phyloP scores from a whole-genome alignment of 306 rosid species.

The Vigna mungo region DNA sequence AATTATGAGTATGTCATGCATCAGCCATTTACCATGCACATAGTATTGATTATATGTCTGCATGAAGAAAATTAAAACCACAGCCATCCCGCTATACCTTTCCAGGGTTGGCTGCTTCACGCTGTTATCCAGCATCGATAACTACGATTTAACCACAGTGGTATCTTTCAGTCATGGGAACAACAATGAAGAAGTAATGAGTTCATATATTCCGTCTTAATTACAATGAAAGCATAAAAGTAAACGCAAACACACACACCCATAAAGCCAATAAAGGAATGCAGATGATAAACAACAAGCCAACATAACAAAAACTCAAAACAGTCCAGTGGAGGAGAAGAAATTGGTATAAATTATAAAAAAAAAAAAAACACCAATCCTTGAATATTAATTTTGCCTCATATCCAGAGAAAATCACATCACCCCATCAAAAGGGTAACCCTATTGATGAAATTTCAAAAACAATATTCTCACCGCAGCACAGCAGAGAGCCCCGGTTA shows the following conservation, averaged over 20 bases:
- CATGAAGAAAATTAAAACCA: neutral
- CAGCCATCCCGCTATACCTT: neutral
- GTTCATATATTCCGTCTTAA: slow-evolving; percentile 1
- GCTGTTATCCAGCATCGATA: neutral
- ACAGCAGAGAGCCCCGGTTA: neutral
- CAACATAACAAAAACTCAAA: slow-evolving; percentile 21
- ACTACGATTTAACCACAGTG: neutral
- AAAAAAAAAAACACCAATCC: neutral
- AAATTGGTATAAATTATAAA: neutral
- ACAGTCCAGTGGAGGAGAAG: neutral
- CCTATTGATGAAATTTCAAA: slow-evolving; percentile 14
- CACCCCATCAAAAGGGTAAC: slow-evolving; percentile 11
- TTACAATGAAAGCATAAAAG: neutral
- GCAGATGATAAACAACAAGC: slow-evolving; percentile 12
- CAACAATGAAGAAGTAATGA: neutral
- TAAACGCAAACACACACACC: neutral
- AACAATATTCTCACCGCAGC: slow-evolving; percentile 10
- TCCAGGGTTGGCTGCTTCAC: neutral
- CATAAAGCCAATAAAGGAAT: slow-evolving; percentile 12
- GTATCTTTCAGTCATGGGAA: neutral
- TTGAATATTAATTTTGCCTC: slow-evolving; percentile 18
- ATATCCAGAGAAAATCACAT: slow-evolving; percentile 27
- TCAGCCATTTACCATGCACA: neutral
- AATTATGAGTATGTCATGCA: neutral
- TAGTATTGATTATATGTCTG: neutral